These are phyloP conservation scores for Hypoxylon intermedium DNA, from an alignment of 495 filamentous ascomycete genomes.

Conservation along the genomic window DNA sequence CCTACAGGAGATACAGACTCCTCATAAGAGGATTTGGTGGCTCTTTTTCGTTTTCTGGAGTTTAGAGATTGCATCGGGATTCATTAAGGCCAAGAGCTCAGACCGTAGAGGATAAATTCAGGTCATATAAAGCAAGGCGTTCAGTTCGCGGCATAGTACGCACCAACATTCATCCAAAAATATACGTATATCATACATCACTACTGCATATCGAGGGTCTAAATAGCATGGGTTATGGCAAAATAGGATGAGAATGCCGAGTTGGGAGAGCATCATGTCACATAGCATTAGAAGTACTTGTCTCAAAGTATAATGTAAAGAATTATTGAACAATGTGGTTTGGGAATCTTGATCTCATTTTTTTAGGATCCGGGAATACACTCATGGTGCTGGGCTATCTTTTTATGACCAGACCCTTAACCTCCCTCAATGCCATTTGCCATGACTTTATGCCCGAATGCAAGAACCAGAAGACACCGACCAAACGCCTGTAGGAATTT, in stretches of 20 bases:
- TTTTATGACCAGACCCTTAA: slow-evolving; percentile 30
- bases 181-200: slow-evolving; percentile 22
- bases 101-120: slow-evolving; percentile 28
- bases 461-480: slow-evolving; percentile 49
- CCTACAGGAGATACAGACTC: not conserved
- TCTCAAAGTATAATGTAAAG: slow-evolving; percentile 4
- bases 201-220: slow-evolving; percentile 10
- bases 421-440: slow-evolving; percentile 37
- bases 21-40: slow-evolving; percentile 6
- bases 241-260: slow-evolving; percentile 19
- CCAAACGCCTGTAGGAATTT: slow-evolving; percentile 57
- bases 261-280: slow-evolving; percentile 17
- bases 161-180: slow-evolving; percentile 7
- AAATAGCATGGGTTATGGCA: slow-evolving; percentile 29
- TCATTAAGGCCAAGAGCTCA: slow-evolving; percentile 12
- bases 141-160: slow-evolving; percentile 15
- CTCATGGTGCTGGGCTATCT: slow-evolving; percentile 38
- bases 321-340: slow-evolving; percentile 11
- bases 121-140: slow-evolving; percentile 32
- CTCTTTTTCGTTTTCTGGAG: slow-evolving; percentile 8
- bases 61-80: slow-evolving; percentile 27
- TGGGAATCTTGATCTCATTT: slow-evolving; percentile 43
- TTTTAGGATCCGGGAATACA: slow-evolving; percentile 43
- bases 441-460: slow-evolving; percentile 47
- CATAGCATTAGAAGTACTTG: slow-evolving; percentile 16